These are phyloP conservation scores for Podaxis pistillaris DNA, from an alignment of 768 basidiomycete genomes.

Conservation along the genomic window DNA sequence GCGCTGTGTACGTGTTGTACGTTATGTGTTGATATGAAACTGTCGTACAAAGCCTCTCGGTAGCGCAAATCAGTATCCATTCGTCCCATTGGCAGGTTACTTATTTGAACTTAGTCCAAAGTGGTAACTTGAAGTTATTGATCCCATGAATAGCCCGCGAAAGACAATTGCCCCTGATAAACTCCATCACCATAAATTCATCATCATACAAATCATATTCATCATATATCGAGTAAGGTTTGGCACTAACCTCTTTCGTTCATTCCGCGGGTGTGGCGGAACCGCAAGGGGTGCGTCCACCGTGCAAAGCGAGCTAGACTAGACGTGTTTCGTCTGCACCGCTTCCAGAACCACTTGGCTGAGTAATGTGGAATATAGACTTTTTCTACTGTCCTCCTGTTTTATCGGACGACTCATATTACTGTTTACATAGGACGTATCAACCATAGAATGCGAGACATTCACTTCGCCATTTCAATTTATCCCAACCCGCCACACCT, in stretches of 20 bases:
- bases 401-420: background rate
- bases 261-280: background rate
- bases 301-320: background rate
- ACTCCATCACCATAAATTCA: background rate
- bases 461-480: background rate
- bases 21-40: constrained; percentile 2
- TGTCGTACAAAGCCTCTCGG: background rate
- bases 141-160: background rate
- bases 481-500: background rate
- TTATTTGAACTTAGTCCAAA: background rate
- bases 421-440: background rate
- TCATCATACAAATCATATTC: background rate
- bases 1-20: constrained; percentile 1
- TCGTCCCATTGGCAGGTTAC: background rate
- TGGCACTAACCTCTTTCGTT: constrained; percentile 4
- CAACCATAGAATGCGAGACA: background rate
- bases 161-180: background rate
- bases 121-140: background rate
- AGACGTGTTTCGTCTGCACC: background rate
- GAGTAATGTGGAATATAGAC: background rate
- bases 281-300: background rate
- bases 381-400: background rate
- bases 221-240: constrained; percentile 2
- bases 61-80: background rate
- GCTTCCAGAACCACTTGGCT: background rate